These are phyloP conservation scores for Abrus precatorius DNA, from an alignment of 306 rosid genomes.

Conservation along the genomic window DNA sequence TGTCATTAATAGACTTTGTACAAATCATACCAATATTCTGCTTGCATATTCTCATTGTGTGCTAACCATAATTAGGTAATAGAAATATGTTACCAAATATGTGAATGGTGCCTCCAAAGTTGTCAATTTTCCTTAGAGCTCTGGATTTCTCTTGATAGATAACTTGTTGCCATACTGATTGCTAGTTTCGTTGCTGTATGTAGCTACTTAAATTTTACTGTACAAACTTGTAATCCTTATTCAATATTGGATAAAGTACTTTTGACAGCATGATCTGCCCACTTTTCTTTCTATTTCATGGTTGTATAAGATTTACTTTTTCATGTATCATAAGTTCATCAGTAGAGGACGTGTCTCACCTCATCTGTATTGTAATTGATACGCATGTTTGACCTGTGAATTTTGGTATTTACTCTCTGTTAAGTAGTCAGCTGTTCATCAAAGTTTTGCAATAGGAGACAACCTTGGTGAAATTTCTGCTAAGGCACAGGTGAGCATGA, in stretches of 20 bases:
- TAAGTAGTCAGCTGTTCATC: conserved; percentile 87
- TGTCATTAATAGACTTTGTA: background rate
- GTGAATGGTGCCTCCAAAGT: conserved; percentile 1
- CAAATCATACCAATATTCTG: background rate
- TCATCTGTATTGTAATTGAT: conserved; percentile 35
- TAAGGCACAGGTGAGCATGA: conserved; percentile 77
- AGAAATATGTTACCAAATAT: background rate
- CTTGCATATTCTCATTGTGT: conserved; percentile 9
- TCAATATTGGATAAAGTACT: conserved; percentile 24
- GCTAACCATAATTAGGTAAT: background rate
- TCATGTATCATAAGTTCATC: background rate
- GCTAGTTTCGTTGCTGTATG: background rate
- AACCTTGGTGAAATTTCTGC: conserved; percentile 96
- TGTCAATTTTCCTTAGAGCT: background rate
- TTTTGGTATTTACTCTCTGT: conserved; percentile 43
- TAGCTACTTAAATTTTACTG: conserved; percentile 13
- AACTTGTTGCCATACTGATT: conserved; percentile 16
- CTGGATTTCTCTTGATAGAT: background rate
- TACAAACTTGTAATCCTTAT: conserved; percentile 15
- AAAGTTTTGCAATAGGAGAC: conserved; percentile 88
- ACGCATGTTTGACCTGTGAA: conserved; percentile 31
- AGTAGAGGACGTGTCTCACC: background rate
- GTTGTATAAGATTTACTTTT: conserved; percentile 3
- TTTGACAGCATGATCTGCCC: conserved; percentile 1
- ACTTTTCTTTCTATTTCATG: background rate